Conservation (phyloP, 768 basidiomycete species). For the Mycena floridula region DNA sequence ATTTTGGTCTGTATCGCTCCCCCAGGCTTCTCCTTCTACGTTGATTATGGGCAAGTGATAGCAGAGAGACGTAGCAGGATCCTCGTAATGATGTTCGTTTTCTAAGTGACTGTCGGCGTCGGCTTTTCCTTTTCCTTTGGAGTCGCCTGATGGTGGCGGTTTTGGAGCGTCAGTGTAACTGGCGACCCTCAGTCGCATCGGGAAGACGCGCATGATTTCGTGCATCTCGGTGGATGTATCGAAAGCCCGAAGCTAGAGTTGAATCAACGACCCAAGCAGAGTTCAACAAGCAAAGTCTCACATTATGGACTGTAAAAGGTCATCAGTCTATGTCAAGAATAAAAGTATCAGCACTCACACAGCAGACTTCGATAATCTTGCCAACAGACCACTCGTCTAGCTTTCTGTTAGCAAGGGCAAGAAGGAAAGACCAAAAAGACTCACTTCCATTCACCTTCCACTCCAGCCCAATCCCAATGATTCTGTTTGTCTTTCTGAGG, state of each 20-base stretch:
- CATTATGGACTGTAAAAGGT: constrained; percentile 21
- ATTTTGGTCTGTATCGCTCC: constrained; percentile 15
- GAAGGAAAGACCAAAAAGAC: constrained; percentile 5
- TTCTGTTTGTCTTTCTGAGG: neutral
- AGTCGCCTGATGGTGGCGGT: neutral
- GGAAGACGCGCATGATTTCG: constrained; percentile 35
- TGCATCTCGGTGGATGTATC: constrained; percentile 3
- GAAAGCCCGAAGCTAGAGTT: too few relatives aligned
- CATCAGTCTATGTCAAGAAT: neutral
- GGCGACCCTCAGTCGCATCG: constrained; percentile 26
- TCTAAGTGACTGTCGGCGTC: too few relatives aligned
- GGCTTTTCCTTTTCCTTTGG: constrained; percentile 1
- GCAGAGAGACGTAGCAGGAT: constrained; percentile 19
- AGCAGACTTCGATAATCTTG: constrained; percentile 37
- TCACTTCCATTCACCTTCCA: constrained; percentile 35
- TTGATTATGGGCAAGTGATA: constrained; percentile 32
- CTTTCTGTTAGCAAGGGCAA: neutral
- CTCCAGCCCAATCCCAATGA: constrained; percentile 43
- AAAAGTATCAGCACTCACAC: constrained; percentile 19
- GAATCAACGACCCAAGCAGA: neutral
- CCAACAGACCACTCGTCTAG: constrained; percentile 40
- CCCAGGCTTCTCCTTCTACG: constrained; percentile 28
- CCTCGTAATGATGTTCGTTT: constrained; percentile 6
- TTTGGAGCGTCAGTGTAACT: constrained; percentile 14
- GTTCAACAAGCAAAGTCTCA: constrained; percentile 3